Evolutionary conservation across 1,284 basidiomycete genomes (phyloP), one percentile per base, ranked within the genome.

Genomic region (Somion occarium): DNA sequence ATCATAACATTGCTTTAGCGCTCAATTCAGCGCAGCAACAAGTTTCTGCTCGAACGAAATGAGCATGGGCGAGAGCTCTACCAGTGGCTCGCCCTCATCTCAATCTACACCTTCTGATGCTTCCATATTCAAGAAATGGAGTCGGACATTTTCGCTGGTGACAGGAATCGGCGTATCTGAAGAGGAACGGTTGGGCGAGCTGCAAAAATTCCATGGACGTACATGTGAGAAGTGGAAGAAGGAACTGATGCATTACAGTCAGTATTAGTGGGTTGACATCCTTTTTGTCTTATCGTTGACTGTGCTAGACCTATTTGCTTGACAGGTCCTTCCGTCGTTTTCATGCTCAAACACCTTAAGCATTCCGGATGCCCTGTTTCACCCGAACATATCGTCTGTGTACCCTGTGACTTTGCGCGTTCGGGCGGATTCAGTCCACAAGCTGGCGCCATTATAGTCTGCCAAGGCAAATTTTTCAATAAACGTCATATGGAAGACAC

Each of bases 401-500:
- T 80, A 12, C 90, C 93, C 0, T 96, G 94, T 70, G 84, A 88
- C 63, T 66, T 71, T 50, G 78, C 76, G 18, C 80, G 79, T 41
- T 79, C 89, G 7, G 94, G 93, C n/a, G 93, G 92, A 0, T 96
- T 93, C 66, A 79, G 76, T 25, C 85, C 90, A 0, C 78, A 85
- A 12, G 74, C 80, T 13, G 93, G 93, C 22, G 80, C 78, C 1
- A 81, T 96, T 24, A 67, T 91, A 3, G 74, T 98, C 3, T 97
- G 94, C 65, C 84, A 92, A 57, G 89, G 92, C 42, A 79, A 85
- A 45, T 88, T 93, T 60, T 81, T 85, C 65, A 83, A 77, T 68
- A 88, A 92, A 65, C 78, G 79, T 41, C 93, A 98, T 61, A 87
- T 96, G 83, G 93, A 98, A 68, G 84, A 93, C 64, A 97, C 94